Percentiles rank a stretch among this genome's conserved stretches.
phyloP scores from a whole-genome alignment of 2,329 filamentous ascomycete species.

The Fusarium nelsonii region DNA sequence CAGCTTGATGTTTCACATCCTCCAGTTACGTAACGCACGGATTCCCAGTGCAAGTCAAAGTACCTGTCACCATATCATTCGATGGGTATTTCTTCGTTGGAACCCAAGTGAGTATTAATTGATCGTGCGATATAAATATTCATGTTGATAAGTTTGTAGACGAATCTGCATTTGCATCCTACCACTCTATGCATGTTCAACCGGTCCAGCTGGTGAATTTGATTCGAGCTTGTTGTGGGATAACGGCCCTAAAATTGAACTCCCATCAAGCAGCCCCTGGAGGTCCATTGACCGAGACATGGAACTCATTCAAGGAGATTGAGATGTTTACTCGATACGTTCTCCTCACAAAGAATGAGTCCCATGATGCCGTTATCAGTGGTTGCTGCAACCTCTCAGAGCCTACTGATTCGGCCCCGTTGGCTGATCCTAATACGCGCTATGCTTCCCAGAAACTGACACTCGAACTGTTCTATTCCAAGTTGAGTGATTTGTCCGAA shows the following conservation, averaged over 20 bases:
- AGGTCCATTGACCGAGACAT: conserved; percentile 62
- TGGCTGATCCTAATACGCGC: conserved; percentile 51
- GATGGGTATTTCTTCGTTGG: conserved; percentile 88
- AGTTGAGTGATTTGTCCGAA: conserved; percentile 62
- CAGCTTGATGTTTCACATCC: conserved; percentile 76
- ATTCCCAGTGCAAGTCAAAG: conserved; percentile 76
- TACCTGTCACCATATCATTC: conserved; percentile 77
- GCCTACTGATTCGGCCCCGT: conserved; percentile 27
- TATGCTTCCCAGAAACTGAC: conserved; percentile 63
- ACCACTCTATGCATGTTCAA: conserved; percentile 72
- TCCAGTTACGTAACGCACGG: conserved; percentile 74
- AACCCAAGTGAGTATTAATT: conserved; percentile 73
- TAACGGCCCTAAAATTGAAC: conserved; percentile 50
- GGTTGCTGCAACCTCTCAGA: conserved; percentile 13
- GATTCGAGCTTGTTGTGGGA: conserved; percentile 76
- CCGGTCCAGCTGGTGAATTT: conserved; percentile 76
- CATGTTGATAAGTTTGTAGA: conserved; percentile 56
- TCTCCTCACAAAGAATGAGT: conserved; percentile 60
- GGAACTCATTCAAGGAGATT: conserved; percentile 59
- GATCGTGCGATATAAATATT: background rate
- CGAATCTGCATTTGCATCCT: conserved; percentile 75
- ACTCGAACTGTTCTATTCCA: conserved; percentile 66
- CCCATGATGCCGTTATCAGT: background rate
- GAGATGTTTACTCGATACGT: conserved; percentile 65
- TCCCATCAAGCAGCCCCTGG: conserved; percentile 57